Conservation (phyloP, 768 basidiomycete species). For the Mycena kentingensis region DNA sequence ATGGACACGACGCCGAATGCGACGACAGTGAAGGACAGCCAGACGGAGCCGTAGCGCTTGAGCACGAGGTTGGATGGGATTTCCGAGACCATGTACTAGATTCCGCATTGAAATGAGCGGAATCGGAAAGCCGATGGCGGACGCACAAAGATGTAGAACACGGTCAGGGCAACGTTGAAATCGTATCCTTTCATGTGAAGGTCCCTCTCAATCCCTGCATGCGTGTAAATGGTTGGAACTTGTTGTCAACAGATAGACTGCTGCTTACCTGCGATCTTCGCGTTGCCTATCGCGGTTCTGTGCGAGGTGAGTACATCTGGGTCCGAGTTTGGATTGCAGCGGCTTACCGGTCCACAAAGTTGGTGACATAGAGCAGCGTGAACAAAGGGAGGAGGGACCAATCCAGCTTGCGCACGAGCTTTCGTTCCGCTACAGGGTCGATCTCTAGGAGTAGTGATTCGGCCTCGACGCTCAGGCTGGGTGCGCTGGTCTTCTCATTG, state of each 20-base stretch:
- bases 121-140: not conserved
- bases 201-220: constrained; percentile 37
- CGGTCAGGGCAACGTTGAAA: constrained; percentile 43
- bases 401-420: constrained; percentile 39
- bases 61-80: constrained; percentile 46
- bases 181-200: constrained; percentile 43
- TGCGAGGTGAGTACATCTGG: not conserved
- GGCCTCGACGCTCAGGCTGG: not conserved
- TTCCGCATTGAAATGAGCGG: not conserved
- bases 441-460: constrained; percentile 13
- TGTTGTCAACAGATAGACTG: not conserved
- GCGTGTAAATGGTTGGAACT: constrained; percentile 23
- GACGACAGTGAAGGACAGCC: constrained; percentile 40
- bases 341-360: constrained; percentile 41
- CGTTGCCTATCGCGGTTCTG: constrained; percentile 35
- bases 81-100: constrained; percentile 41
- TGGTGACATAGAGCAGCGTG: constrained; percentile 41
- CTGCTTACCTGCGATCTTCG: constrained; percentile 34
- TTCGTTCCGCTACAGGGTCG: constrained; percentile 36
- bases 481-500: not conserved
- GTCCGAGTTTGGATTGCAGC: not conserved
- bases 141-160: constrained; percentile 43
- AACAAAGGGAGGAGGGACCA: constrained; percentile 39
- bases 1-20: constrained; percentile 41
- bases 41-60: constrained; percentile 43